Conservation (phyloP, 495 filamentous ascomycete genomes). For the Penicillium cinerascens region DNA sequence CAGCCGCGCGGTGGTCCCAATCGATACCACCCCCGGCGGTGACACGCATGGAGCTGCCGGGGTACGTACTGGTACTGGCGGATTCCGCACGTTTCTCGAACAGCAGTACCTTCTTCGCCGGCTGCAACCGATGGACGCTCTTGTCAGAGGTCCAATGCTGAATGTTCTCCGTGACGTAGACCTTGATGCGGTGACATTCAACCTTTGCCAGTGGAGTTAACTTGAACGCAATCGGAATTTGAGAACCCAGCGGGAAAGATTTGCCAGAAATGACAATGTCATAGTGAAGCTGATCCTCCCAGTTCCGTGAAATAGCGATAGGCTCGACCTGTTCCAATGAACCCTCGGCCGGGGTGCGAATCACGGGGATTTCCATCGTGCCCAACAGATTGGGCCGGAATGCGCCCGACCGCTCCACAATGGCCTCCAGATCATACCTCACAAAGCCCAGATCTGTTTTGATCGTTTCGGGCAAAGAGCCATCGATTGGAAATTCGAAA, state of each 20-base stretch:
- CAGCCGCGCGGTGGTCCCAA: conserved; percentile 58
- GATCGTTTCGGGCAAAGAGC: conserved; percentile 86
- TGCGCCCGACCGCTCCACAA: conserved; percentile 83
- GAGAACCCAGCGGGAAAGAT: conserved; percentile 89
- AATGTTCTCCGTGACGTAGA: conserved; percentile 89
- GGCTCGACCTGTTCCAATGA: conserved; percentile 93
- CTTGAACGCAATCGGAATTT: conserved; percentile 96
- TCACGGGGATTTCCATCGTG: conserved; percentile 76
- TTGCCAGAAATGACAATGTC: conserved; percentile 99
- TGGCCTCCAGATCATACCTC: conserved; percentile 83
- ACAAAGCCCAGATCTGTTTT: conserved; percentile 86
- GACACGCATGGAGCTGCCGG: conserved; percentile 74
- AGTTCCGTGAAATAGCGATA: conserved; percentile 93
- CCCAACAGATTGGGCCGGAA: conserved; percentile 90
- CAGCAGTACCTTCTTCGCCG: conserved; percentile 76
- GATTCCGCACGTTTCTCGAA: conserved; percentile 90
- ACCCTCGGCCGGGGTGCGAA: conserved; percentile 84
- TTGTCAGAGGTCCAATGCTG: conserved; percentile 91
- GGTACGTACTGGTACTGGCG: conserved; percentile 70
- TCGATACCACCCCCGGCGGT: conserved; percentile 76
- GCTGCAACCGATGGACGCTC: conserved; percentile 81
- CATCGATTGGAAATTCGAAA: conserved; percentile 93
- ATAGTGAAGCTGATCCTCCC: conserved; percentile 98
- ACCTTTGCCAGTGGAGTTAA: conserved; percentile 95
- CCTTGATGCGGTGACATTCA: conserved; percentile 93